Base-by-base conservation (phyloP, 1,284 basidiomycete species). In the Microbotryomycetes sp. region DNA sequence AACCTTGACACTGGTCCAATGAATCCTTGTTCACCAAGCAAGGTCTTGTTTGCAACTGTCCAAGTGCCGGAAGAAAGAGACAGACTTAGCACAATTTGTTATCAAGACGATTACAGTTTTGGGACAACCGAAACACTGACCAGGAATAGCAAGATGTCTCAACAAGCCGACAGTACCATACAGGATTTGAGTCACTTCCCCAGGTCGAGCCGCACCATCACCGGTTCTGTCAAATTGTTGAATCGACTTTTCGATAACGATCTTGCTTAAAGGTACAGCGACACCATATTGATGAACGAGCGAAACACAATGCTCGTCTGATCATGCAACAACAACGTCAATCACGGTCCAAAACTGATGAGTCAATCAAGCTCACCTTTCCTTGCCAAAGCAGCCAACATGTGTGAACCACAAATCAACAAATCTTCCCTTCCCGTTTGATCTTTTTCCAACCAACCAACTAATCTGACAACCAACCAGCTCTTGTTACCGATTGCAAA, bases 351-450 rank as follows among this genome's bases (percentile, higher is more conserved):
- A n/a, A n/a, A n/a, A n/a, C n/a, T n/a, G n/a, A n/a, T n/a, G n/a
- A n/a, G n/a, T n/a, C n/a, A n/a, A n/a, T n/a, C n/a, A n/a, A n/a
- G 25, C 65, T 22, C 12, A 70, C 71, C 71, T 60, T 59, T 65
- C 69, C 87, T 81, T 9, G 86, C 84, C 47, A 94, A 74, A 71
- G 92, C 93, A 49, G 89, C 91, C 6, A 94, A 77, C 23, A 86
- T 83, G 63, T 93, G 81, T 64, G 85, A 85, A 2, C 87, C 88
- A 69, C 88, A 92, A 56, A 90, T 87, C 26, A 84, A 80, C 70
- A 93, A 79, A 74, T 93, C 89, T 70, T 90, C 86, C 64, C 89
- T 74, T 12, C 60, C 61, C 46, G 73, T 59, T 59, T 75, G 64
- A 29, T 61, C 63, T 63, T 73, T 75, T 62, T 81, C 82, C 62